phyloP scores from a whole-genome alignment of 2,329 filamentous ascomycete genomes.

The Sporothrix protearum region DNA sequence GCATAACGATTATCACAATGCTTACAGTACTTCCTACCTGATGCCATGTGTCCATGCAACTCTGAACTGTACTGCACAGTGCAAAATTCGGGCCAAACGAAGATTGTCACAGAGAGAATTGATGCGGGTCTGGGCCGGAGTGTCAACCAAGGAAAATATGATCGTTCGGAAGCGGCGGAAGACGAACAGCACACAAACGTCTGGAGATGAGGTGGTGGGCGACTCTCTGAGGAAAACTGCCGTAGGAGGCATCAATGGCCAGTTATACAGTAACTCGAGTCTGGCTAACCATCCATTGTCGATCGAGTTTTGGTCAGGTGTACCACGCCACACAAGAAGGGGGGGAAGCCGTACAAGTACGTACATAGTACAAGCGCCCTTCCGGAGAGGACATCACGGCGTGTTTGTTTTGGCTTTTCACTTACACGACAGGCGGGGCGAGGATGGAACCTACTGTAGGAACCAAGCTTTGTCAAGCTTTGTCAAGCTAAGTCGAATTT shows the following conservation, averaged over 20 bases:
- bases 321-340: neutral
- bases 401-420: neutral
- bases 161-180: constrained; percentile 6
- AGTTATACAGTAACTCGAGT: no score
- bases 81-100: neutral
- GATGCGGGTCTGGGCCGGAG: neutral
- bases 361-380: neutral
- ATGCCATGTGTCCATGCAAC: neutral
- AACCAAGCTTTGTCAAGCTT: neutral
- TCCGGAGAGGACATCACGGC: neutral
- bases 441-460: neutral
- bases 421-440: neutral
- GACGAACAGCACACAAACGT: neutral
- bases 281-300: neutral
- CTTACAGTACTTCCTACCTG: neutral
- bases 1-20: neutral
- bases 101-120: neutral
- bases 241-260: neutral
- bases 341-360: no score
- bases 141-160: neutral
- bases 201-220: neutral
- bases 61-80: neutral
- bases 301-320: neutral
- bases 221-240: neutral
- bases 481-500: no score